phyloP scores from a whole-genome alignment of 495 filamentous ascomycete genomes.

The Rusavskia elegans region DNA sequence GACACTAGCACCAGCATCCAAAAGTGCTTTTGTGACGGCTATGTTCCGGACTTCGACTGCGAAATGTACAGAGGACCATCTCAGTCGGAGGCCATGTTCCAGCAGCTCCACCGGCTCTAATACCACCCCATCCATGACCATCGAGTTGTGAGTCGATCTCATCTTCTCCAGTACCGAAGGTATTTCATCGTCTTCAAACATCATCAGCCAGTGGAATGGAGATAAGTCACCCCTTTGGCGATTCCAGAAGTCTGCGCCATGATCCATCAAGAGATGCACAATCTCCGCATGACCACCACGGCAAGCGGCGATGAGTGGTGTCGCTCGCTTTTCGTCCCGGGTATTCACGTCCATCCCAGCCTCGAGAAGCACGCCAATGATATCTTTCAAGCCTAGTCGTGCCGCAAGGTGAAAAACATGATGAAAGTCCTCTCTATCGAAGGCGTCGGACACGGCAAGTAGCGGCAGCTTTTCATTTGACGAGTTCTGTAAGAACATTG shows the following conservation, averaged over 20 bases:
- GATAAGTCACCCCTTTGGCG: background rate
- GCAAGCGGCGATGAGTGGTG: background rate
- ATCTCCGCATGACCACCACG: background rate
- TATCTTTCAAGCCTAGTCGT: background rate
- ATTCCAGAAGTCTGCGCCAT: background rate
- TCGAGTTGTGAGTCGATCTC: background rate
- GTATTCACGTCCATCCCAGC: background rate
- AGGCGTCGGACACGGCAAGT: background rate
- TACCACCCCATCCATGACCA: background rate
- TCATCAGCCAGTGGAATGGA: background rate
- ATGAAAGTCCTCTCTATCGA: background rate
- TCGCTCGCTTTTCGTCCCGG: background rate
- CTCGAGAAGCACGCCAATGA: background rate
- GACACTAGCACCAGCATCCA: background rate
- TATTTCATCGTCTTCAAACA: background rate
- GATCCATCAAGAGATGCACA: background rate
- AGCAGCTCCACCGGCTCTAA: background rate
- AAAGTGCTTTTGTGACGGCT: background rate
- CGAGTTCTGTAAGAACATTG: background rate
- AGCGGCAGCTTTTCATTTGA: background rate
- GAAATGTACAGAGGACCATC: background rate
- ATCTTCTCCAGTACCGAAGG: background rate
- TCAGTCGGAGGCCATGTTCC: background rate
- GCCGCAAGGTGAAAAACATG: background rate
- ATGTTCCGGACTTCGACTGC: background rate